A percentile compares a stretch with the other conserved stretches of the same genome.
Conservation (phyloP, 345 rosid species). For the Nasturtium officinale region DNA sequence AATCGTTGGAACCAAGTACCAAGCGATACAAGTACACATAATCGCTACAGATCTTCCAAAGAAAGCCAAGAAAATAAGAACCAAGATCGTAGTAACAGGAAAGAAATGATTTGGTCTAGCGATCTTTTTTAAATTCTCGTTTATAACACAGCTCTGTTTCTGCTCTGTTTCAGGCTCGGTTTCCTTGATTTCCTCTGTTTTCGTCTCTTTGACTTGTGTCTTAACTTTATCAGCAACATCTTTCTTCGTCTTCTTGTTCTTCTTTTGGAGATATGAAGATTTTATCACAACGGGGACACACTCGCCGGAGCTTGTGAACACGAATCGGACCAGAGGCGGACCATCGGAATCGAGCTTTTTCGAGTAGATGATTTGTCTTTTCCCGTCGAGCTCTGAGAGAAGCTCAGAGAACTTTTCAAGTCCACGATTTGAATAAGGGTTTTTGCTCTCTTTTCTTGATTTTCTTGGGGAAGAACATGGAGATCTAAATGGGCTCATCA, state of each 20-base stretch:
- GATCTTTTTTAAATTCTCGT: slow-evolving; percentile 40
- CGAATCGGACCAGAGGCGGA: slow-evolving; percentile 60
- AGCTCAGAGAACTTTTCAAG: slow-evolving; percentile 77
- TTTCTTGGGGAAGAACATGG: slow-evolving; percentile 45
- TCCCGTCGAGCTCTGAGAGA: slow-evolving; percentile 61
- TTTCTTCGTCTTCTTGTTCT: slow-evolving; percentile 14
- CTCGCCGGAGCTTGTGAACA: slow-evolving; percentile 47
- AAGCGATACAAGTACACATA: slow-evolving; percentile 58
- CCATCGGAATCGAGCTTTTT: slow-evolving; percentile 49
- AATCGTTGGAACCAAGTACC: slow-evolving; percentile 66
- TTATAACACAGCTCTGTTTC: slow-evolving; percentile 35
- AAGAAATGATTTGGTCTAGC: slow-evolving; percentile 53
- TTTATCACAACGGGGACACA: slow-evolving; percentile 62
- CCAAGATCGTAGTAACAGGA: slow-evolving; percentile 53
- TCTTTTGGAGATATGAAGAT: slow-evolving; percentile 35
- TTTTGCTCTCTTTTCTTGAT: slow-evolving; percentile 51
- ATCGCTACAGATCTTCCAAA: slow-evolving; percentile 69
- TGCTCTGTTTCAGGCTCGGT: slow-evolving; percentile 37
- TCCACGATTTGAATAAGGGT: slow-evolving; percentile 75
- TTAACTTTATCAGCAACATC: slow-evolving; percentile 21
- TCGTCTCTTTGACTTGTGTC: slow-evolving; percentile 27
- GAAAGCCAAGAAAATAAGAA: slow-evolving; percentile 57
- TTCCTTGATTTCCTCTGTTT: slow-evolving; percentile 30
- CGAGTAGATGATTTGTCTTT: slow-evolving; percentile 58
- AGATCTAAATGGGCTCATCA: slow-evolving; percentile 35